Conservation (phyloP, 257 asterid genomes). For the Solanum corneliomulleri region DNA sequence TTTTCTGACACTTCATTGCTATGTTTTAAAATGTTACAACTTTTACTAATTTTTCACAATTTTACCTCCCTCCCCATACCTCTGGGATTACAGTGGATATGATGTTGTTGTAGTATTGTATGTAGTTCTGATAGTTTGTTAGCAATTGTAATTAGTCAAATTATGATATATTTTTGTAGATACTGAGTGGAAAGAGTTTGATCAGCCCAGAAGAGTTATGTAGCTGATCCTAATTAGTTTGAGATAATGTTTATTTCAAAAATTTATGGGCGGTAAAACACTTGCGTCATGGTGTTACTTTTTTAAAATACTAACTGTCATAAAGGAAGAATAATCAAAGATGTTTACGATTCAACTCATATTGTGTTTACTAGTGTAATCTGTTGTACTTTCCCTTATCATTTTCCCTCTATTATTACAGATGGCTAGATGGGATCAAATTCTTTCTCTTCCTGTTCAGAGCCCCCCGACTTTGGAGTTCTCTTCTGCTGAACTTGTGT, state of each 20-base stretch:
- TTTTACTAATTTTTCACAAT: not conserved
- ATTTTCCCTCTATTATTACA: conserved; percentile 12
- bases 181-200: not conserved
- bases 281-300: not conserved
- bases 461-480: conserved; percentile 81
- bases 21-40: not conserved
- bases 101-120: not conserved
- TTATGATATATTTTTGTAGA: not conserved
- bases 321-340: not conserved
- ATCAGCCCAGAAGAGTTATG: not conserved
- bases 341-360: not conserved
- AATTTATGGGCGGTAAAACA: not conserved
- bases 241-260: not conserved
- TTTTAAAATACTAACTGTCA: not conserved
- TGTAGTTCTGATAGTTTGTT: not conserved
- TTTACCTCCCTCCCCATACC: not conserved
- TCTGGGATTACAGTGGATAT: not conserved
- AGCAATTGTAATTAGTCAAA: not conserved
- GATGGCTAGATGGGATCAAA: conserved; percentile 99
- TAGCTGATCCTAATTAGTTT: not conserved
- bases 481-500: conserved; percentile 73
- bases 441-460: conserved; percentile 89
- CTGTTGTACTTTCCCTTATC: not conserved
- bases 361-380: not conserved
- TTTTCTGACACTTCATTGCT: not conserved